Conservation (phyloP, 169 alveolate genomes). For the Plasmodium knowlesi region DNA sequence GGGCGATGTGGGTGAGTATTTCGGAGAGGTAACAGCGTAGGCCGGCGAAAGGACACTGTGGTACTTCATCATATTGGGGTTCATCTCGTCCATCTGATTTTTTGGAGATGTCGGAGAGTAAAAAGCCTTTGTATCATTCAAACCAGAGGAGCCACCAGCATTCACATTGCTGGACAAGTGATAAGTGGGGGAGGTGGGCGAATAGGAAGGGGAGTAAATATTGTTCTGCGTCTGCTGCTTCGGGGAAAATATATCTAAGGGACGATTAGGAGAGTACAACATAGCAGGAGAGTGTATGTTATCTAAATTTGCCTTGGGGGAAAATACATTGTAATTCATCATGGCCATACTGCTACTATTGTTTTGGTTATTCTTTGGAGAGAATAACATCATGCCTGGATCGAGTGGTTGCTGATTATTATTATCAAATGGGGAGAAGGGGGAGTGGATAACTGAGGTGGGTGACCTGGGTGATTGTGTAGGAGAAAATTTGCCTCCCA, state of each 20-base stretch:
- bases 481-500: constrained; percentile 93
- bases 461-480: constrained; percentile 91
- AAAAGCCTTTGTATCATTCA: background rate
- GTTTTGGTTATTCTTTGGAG: constrained; percentile 2
- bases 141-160: background rate
- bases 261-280: constrained; percentile 79
- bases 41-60: constrained; percentile 85
- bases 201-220: constrained; percentile 80
- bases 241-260: constrained; percentile 71
- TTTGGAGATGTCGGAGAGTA: constrained; percentile 84
- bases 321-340: constrained; percentile 76
- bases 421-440: constrained; percentile 74
- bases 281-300: constrained; percentile 82
- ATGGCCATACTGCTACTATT: background rate
- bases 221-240: constrained; percentile 71
- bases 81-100: constrained; percentile 79
- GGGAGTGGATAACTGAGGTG: constrained; percentile 78
- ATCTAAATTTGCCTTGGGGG: constrained; percentile 80
- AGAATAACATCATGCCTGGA: constrained; percentile 9
- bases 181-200: constrained; percentile 88
- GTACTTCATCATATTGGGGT: constrained; percentile 5
- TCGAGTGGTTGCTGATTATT: constrained; percentile 28
- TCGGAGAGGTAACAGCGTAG: constrained; percentile 92
- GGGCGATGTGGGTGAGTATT: constrained; percentile 92
- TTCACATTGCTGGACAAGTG: constrained; percentile 71